phyloP scores from a whole-genome alignment of 768 basidiomycete genomes.

The Rhizopogon vinicolor region DNA sequence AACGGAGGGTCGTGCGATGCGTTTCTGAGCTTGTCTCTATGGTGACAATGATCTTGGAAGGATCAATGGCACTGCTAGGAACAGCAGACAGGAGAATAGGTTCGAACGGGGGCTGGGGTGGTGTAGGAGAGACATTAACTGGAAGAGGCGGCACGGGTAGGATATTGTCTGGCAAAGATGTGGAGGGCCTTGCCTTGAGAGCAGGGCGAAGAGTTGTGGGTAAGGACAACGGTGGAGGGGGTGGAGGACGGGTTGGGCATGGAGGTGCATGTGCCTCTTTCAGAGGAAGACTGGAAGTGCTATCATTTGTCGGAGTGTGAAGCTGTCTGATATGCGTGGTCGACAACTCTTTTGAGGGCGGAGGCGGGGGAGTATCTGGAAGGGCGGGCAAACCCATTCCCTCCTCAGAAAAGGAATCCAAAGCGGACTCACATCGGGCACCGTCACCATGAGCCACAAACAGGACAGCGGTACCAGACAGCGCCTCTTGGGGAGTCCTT shows the following conservation, averaged over 20 bases:
- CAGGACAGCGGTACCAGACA: slow-evolving; percentile 30
- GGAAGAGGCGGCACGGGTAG: slow-evolving; percentile 48
- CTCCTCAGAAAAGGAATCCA: slow-evolving; percentile 13
- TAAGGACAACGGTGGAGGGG: slow-evolving; percentile 18
- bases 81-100: slow-evolving; percentile 61
- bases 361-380: slow-evolving; percentile 49
- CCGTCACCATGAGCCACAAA: slow-evolving; percentile 11
- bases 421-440: slow-evolving; percentile 2
- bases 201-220: slow-evolving; percentile 32
- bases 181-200: slow-evolving; percentile 17
- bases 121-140: slow-evolving; percentile 37
- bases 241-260: slow-evolving; percentile 32
- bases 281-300: slow-evolving; percentile 14
- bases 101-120: slow-evolving; percentile 54
- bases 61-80: slow-evolving; percentile 45
- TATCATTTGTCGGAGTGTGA: slow-evolving; percentile 29
- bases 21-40: slow-evolving; percentile 70
- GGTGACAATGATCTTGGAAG: slow-evolving; percentile 60
- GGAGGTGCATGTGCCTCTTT: slow-evolving; percentile 24
- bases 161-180: slow-evolving; percentile 30
- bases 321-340: neutral
- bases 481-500: slow-evolving; percentile 75
- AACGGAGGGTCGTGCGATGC: slow-evolving; percentile 60
- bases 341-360: slow-evolving; percentile 26
- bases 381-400: slow-evolving; percentile 22